Evolutionary conservation across 352 stramenopile genomes (phyloP), one percentile per base, ranked within the genome.

Genomic region (Globisporangium nagaii): DNA sequence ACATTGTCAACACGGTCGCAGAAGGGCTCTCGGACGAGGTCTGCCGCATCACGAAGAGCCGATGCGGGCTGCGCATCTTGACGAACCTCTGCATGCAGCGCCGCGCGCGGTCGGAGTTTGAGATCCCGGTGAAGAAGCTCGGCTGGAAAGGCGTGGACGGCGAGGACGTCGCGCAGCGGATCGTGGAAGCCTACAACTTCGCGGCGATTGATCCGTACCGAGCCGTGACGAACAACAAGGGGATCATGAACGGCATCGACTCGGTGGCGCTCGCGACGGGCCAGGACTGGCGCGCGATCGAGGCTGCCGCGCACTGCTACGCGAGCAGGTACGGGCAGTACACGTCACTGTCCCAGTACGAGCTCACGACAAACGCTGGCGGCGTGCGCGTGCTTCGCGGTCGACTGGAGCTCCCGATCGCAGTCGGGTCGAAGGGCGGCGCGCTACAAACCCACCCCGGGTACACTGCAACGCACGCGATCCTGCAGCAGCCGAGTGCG

Each of bases 61-160:
- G 56, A 49, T 79, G 67, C 50, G 85, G 85, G 6, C 73, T 95
- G n/a, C 81, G 83, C 20, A 95, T 95, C 56, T 68, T 95, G 53
- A 93, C 83, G n/a, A 95, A 95, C 35, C 71, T 95, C n/a, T 91
- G 79, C 60, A 86, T 89, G 70, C 77, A 91, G 61, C 81, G 85
- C 17, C 79, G 84, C 24, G 73, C 85, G 27, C 78, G 81, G 7
- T 57, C 82, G 28, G 60, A 41, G 24, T 93, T 92, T 42, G 73
- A 87, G 49, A 90, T 95, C 42, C 84, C 85, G 11, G 48, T 92
- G 4, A 55, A 61, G 28, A 82, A 88, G 42, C 71, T 95, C 22
- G 81, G 78, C 19, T 91, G 76, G 79, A 93, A 93, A 62, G 85
- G 80, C 48, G 83, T 89, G 12, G 74, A 82, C 17, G 85, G 83